A percentile compares a stretch with the other conserved stretches of the same genome.
Evolutionary conservation across 2,329 filamentous ascomycete species (phyloP).

Genomic region (Cytospora piceae): DNA sequence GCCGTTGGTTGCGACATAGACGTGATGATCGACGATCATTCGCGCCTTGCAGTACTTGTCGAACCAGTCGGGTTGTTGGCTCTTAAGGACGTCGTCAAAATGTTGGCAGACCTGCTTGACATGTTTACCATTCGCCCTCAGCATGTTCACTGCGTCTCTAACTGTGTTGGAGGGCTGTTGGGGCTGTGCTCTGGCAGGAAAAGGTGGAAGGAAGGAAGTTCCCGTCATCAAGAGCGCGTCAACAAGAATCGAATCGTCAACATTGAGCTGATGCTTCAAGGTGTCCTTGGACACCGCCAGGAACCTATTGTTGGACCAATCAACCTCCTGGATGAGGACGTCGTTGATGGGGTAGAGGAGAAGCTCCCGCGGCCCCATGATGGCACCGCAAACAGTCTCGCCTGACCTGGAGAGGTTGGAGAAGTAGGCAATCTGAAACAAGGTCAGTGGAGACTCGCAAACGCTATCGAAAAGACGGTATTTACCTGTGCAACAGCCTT

Average conservation of each 20-base stretch:
- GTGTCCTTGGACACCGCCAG: constrained; percentile 65
- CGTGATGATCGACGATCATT: constrained; percentile 85
- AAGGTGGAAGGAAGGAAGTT: constrained; percentile 76
- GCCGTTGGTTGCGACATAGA: constrained; percentile 78
- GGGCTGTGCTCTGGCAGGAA: constrained; percentile 65
- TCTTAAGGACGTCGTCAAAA: constrained; percentile 77
- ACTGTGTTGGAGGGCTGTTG: constrained; percentile 62
- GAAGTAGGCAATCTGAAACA: constrained; percentile 72
- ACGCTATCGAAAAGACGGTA: constrained; percentile 16
- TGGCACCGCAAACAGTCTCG: constrained; percentile 70
- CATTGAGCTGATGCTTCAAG: constrained; percentile 70
- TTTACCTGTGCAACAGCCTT: constrained; percentile 83
- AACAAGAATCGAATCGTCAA: constrained; percentile 73
- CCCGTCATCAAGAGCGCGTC: constrained; percentile 85
- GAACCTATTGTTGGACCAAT: constrained; percentile 72
- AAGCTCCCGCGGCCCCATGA: constrained; percentile 84
- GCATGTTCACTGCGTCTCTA: constrained; percentile 76
- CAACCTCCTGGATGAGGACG: constrained; percentile 67
- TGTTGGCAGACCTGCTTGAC: constrained; percentile 75
- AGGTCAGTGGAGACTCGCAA: constrained; percentile 2
- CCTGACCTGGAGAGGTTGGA: constrained; percentile 18
- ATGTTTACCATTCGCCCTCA: constrained; percentile 70
- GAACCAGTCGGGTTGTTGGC: constrained; percentile 74
- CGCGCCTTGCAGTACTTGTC: constrained; percentile 86
- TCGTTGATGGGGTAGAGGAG: constrained; percentile 85